Evolutionary conservation across 1,139 yeast genomes (phyloP).

Genomic region (Candida dubliniensis): DNA sequence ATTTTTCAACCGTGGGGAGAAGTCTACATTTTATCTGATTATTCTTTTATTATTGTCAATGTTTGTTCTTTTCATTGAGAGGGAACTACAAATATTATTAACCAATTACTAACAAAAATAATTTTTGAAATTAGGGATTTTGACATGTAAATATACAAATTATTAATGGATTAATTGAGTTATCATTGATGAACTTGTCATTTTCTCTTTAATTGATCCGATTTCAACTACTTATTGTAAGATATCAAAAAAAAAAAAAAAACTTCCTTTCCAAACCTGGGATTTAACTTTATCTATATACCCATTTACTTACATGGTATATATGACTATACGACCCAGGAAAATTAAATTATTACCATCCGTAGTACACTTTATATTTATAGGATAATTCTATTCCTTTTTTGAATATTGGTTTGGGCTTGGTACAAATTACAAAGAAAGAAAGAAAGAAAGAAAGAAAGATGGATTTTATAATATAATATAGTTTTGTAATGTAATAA

Average conservation of each 20-base stretch:
- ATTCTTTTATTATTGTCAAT: background rate
- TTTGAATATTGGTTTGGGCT: constrained; percentile 12
- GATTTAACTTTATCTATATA: constrained; percentile 19
- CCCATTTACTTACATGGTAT: constrained; percentile 14
- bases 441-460: too few species aligned
- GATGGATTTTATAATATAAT: too few species aligned
- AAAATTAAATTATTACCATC: constrained; percentile 11
- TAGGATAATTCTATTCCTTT: constrained; percentile 7
- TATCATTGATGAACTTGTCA: background rate
- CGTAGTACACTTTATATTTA: constrained; percentile 12
- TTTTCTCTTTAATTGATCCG: background rate
- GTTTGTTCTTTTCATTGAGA: background rate
- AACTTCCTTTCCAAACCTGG: constrained; percentile 11
- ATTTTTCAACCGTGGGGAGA: constrained; percentile 12
- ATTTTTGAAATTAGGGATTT: background rate
- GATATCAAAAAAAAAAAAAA: too few species aligned
- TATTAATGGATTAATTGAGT: background rate
- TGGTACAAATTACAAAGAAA: constrained; percentile 8
- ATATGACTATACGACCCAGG: constrained; percentile 23
- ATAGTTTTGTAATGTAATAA: too few species aligned
- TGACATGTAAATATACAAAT: background rate
- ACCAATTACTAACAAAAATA: constrained; percentile 3
- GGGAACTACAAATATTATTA: background rate
- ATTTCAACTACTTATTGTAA: background rate
- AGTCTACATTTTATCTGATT: constrained; percentile 13